These are phyloP conservation scores for Conringia planisiliqua DNA, from an alignment of 345 rosid species.

Conservation along the genomic window DNA sequence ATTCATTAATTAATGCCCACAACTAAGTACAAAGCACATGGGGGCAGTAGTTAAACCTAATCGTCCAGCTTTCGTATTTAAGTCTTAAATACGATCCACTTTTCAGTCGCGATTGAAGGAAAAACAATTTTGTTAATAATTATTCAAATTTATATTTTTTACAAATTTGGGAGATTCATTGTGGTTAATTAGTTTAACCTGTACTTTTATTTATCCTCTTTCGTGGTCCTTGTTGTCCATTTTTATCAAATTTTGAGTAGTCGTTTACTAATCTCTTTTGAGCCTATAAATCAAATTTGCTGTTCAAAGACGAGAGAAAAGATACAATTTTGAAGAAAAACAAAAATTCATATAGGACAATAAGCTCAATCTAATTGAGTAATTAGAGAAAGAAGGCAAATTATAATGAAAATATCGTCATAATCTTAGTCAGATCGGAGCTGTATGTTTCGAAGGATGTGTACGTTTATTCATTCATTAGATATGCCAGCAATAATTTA, in stretches of 20 bases:
- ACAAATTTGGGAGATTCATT: not conserved
- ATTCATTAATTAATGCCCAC: constrained; percentile 5
- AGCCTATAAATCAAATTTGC: not conserved
- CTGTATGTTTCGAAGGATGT: not conserved
- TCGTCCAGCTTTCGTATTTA: constrained; percentile 9
- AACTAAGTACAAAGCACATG: constrained; percentile 15
- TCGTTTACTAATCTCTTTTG: not conserved
- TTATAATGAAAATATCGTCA: not conserved
- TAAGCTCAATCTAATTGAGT: not conserved
- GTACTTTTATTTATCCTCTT: not conserved
- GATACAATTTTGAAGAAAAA: not conserved
- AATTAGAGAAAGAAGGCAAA: not conserved
- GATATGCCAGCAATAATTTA: not conserved
- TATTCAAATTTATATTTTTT: not conserved
- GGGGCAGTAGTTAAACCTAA: constrained; percentile 8
- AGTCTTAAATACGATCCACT: constrained; percentile 12
- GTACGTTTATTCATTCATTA: not conserved
- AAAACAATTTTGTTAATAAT: not conserved
- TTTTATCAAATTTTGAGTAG: not conserved
- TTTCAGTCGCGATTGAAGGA: not conserved
- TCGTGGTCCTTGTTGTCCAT: not conserved
- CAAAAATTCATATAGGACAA: not conserved
- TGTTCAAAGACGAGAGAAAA: not conserved
- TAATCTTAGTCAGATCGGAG: not conserved
- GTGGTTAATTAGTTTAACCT: not conserved